Evolutionary conservation across 2,329 filamentous ascomycete species (phyloP).

Genomic region (Elsinoe perseae): DNA sequence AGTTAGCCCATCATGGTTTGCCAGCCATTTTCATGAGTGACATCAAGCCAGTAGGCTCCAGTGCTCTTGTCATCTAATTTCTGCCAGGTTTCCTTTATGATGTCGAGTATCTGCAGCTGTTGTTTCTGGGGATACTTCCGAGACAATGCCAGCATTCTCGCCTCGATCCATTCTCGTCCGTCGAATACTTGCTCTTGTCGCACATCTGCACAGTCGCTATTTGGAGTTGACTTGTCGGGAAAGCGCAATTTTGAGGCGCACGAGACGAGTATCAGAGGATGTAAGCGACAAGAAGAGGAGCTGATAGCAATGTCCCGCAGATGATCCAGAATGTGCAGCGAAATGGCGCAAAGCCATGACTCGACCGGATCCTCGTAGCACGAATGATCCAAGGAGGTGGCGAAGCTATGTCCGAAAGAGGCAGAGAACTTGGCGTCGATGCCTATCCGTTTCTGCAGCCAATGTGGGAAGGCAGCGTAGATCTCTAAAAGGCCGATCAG

Average conservation of each 20-base stretch:
- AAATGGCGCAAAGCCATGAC: conserved; percentile 44
- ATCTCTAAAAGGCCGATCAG: conserved; percentile 47
- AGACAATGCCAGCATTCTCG: conserved; percentile 40
- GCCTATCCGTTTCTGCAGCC: conserved; percentile 24
- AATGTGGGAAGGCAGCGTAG: conserved; percentile 46
- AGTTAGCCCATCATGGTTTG: conserved; percentile 47
- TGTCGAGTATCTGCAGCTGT: conserved; percentile 41
- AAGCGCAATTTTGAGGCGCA: conserved; percentile 45
- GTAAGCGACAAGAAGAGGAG: conserved; percentile 47
- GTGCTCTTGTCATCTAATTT: conserved; percentile 42
- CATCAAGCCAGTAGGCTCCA: conserved; percentile 48
- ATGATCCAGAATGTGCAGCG: conserved; percentile 43
- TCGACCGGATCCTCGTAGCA: conserved; percentile 22
- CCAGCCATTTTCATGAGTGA: conserved; percentile 51
- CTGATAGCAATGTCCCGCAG: conserved; percentile 45
- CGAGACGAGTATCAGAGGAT: conserved; percentile 47
- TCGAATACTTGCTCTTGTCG: conserved; percentile 24
- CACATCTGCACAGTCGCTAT: conserved; percentile 39
- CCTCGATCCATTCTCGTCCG: conserved; percentile 43
- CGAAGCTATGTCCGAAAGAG: conserved; percentile 20
- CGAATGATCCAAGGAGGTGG: conserved; percentile 20
- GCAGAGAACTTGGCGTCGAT: conserved; percentile 17
- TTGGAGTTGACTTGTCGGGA: conserved; percentile 29
- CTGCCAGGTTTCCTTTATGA: conserved; percentile 48
- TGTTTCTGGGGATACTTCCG: conserved; percentile 46